Conservation (phyloP, 306 rosid species). For the Cucurbita moschata region DNA sequence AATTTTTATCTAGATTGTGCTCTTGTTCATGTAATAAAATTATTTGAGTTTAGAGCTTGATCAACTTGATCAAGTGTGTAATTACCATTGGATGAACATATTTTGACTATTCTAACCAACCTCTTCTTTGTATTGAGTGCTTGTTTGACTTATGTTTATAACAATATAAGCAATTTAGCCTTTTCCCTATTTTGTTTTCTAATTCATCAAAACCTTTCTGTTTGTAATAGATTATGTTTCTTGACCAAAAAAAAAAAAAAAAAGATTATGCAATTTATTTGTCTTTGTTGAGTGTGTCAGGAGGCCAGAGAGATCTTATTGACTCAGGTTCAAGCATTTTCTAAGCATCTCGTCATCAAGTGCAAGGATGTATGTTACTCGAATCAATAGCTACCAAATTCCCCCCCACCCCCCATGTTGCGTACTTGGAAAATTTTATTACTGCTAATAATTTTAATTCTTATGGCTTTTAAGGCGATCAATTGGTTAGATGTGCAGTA, state of each 20-base stretch:
- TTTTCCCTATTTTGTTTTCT: background rate
- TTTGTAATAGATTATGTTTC: background rate
- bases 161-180: background rate
- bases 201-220: background rate
- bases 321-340: conserved; percentile 43
- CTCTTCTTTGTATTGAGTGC: background rate
- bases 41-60: background rate
- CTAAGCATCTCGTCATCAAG: conserved; percentile 37
- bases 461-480: background rate
- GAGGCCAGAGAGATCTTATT: conserved; percentile 68
- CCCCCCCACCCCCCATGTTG: background rate
- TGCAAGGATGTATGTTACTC: conserved; percentile 71
- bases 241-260: background rate
- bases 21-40: background rate
- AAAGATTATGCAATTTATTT: conserved; percentile 11
- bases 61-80: background rate
- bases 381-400: background rate
- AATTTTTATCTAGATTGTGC: background rate
- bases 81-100: background rate
- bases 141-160: background rate
- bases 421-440: background rate
- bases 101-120: background rate
- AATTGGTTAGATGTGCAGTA: background rate
- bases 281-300: conserved; percentile 32
- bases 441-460: background rate